Percentiles rank a stretch among this genome's conserved stretches.
Evolutionary conservation across 352 stramenopile genomes (phyloP).

Genomic region (Globisporangium carolinianum): DNA sequence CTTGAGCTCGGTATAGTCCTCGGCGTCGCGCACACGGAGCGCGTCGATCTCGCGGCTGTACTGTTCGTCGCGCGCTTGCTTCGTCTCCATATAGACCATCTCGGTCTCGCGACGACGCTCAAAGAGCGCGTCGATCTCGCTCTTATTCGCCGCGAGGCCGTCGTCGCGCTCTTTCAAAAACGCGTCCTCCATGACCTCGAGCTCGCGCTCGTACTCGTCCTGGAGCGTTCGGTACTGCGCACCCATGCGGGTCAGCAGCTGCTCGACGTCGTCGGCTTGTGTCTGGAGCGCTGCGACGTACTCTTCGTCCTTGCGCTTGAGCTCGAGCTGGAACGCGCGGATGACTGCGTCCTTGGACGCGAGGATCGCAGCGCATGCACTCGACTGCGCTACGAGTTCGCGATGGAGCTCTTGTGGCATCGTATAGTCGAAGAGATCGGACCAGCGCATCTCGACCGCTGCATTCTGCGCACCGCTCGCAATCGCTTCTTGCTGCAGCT

Average conservation of each 20-base stretch:
- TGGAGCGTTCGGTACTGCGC: conserved; percentile 91
- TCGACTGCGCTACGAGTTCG: conserved; percentile 86
- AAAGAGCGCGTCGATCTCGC: conserved; percentile 91
- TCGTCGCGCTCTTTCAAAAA: conserved; percentile 91
- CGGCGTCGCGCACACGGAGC: conserved; percentile 84
- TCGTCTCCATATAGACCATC: conserved; percentile 90
- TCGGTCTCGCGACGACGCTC: conserved; percentile 90
- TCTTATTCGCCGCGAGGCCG: conserved; percentile 84
- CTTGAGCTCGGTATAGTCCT: conserved; percentile 95
- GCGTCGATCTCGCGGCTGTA: conserved; percentile 90
- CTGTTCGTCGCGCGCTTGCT: conserved; percentile 86
- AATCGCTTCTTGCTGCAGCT: conserved; percentile 90
- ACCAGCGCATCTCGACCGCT: conserved; percentile 91
- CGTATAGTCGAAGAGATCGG: conserved; percentile 88
- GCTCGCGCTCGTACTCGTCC: conserved; percentile 90
- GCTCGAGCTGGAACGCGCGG: conserved; percentile 84
- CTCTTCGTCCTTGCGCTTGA: conserved; percentile 93
- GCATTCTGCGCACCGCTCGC: conserved; percentile 88
- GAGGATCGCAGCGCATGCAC: conserved; percentile 87
- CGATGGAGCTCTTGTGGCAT: conserved; percentile 91
- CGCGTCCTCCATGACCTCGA: conserved; percentile 91
- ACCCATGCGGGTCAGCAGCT: conserved; percentile 85
- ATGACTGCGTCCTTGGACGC: conserved; percentile 87
- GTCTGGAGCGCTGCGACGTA: conserved; percentile 91
- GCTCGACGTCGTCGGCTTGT: conserved; percentile 87